Evolutionary conservation across 305 asterid species (phyloP), one percentile per base, ranked within the genome.

Genomic region (Fraxinus floribunda): DNA sequence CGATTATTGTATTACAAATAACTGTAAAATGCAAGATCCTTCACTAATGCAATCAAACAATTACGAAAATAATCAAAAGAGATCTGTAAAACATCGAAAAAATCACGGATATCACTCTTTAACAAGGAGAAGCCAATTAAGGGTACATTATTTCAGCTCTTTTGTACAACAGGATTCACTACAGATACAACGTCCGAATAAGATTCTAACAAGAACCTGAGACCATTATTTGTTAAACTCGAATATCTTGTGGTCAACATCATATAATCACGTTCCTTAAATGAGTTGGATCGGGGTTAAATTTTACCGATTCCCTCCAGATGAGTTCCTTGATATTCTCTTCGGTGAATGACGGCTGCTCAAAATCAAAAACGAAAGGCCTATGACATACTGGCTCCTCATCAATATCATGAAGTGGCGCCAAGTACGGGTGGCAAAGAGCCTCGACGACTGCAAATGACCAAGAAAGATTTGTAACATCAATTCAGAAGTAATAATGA

Each of bases 321-420:
- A 94, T 93, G 86, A 94, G 97, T 83, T 94, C 98, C 88, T 94
- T 94, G 88, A 94, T 92, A 79, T 93, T 92, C 82, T 94, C 98
- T 83, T 94, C 98, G 3, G 97, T 93, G 79, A 90, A 91, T 5
- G 97, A 88, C 2, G 97, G 98, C 89, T 90, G 97, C 92, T 93
- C 98, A 46, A 94, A 94, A 86, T 94, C 98, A 15, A 94, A 88
- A 76, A 88, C 88, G 78, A 94, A 94, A 71, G 96, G 95, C 74
- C 85, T 90, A 8, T 93, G 91, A 83, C 98, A 93, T 41, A 90
- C 88, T 3, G 98, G 98, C 90, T 94, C 98, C 88, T 91, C 98
- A 41, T 91, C 91, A 89, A 94, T 93, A 70, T 90, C 93, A 52
- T 94, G 98, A 15, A 93, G 95, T 20, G 95, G 92, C 0, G 95